phyloP scores from a whole-genome alignment of 2,329 filamentous ascomycete genomes.

The Colletotrichum kahawae region DNA sequence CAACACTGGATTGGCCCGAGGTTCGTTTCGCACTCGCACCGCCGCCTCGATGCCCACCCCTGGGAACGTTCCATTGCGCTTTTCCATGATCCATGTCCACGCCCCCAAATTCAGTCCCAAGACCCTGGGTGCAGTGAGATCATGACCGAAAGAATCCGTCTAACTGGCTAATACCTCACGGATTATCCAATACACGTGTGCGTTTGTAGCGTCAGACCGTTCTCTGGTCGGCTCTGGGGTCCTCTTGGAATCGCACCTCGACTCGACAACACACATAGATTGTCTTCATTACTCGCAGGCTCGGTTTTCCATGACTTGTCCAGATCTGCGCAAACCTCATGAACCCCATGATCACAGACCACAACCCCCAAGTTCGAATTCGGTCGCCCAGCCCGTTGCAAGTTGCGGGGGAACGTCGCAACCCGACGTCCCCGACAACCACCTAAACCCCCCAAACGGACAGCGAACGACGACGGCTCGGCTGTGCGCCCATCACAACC shows the following conservation, averaged over 20 bases:
- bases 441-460: neutral
- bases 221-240: neutral
- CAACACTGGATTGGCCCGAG: slow-evolving; percentile 3
- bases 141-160: neutral
- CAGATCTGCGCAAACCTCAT: neutral
- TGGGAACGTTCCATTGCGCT: neutral
- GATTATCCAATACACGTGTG: neutral
- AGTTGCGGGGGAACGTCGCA: slow-evolving; percentile 2
- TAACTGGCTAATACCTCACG: neutral
- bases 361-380: neutral
- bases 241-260: no score
- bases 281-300: neutral
- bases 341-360: neutral
- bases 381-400: neutral
- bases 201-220: neutral
- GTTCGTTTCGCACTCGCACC: neutral
- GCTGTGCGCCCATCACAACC: neutral
- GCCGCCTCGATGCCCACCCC: neutral
- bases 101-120: neutral
- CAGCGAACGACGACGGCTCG: neutral
- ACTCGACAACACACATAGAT: neutral
- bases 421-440: neutral
- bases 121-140: neutral
- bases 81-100: neutral
- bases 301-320: neutral